Base-by-base conservation (phyloP, 2,329 filamentous ascomycete genomes). In the Biscogniauxia sp. region DNA sequence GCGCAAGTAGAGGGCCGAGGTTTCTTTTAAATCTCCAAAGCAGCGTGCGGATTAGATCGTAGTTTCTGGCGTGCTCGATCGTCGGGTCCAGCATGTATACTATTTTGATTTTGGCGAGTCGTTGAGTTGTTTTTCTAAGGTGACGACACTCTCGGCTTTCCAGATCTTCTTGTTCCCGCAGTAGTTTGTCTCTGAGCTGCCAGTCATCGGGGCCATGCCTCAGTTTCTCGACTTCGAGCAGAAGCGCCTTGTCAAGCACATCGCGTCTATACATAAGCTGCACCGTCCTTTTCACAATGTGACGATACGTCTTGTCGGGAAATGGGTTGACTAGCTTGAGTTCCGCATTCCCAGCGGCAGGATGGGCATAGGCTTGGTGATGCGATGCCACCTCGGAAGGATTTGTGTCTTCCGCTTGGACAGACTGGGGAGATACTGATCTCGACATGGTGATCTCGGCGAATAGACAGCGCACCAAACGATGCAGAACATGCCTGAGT, bases 1-100 rank as follows among this genome's bases (percentile, higher is more conserved):
- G 13, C 57, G 63, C 25, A 37, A 69, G 50, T 25, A 61, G 58
- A 13, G 68, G 62, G 1, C 61, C 66, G 17, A 69, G 65, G 32
- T 66, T 62, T 53, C 63, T 61, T 56, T 66, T 66, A 57, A 69
- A 68, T 25, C 54, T 61, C 57, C 54, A 56, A 8, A 68, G 61
- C 13, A 66, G 61, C 15, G 58, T 55, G n/a, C 57, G 60, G 13
- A 64, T 28, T 11, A 70, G 45, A 32, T 68, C 59, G 41, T 61
- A 54, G 56, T 68, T 66, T 11, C 28, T 5, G 15, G 64, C 64
- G 2, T 65, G 61, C 25, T 66, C 53, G 20, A 57, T 17, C 11
- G 64, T 65, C 6, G 62, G 60, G 20, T 67, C 57, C 52, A 20
- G 45, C 11, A 28, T 54, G 41, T 65, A 66, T 7, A 66, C 50